phyloP scores from a whole-genome alignment of 2,329 filamentous ascomycete genomes.

The Colletotrichum sp. region DNA sequence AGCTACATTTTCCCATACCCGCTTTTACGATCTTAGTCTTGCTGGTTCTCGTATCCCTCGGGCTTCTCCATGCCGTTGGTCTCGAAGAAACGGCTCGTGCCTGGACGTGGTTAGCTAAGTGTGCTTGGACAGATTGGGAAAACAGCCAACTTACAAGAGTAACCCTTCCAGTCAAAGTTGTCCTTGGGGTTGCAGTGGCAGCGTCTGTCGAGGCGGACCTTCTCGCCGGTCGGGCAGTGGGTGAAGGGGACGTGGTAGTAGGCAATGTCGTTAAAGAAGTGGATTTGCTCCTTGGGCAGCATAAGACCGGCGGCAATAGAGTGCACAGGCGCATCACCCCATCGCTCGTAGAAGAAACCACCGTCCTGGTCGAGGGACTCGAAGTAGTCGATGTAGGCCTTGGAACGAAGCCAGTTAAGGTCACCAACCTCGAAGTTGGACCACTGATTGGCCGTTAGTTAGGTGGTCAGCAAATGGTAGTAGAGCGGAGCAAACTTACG shows the following conservation, averaged over 20 bases:
- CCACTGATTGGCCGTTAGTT: conserved; percentile 66
- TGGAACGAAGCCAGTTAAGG: conserved; percentile 89
- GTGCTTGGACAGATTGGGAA: too few species aligned
- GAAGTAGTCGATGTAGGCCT: conserved; percentile 91
- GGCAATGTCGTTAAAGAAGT: conserved; percentile 99
- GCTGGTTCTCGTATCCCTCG: conserved; percentile 79
- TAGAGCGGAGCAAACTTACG: conserved; percentile 56
- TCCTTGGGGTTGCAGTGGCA: conserved; percentile 95
- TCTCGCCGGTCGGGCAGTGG: conserved; percentile 92
- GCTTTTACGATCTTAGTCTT: conserved; percentile 42
- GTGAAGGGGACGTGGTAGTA: conserved; percentile 99
- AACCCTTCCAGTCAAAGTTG: conserved; percentile 99
- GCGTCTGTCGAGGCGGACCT: conserved; percentile 81
- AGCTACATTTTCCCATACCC: background rate
- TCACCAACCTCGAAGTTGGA: conserved; percentile 98
- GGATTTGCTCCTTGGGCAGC: conserved; percentile 90
- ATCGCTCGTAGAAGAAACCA: conserved; percentile 98
- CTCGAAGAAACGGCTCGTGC: conserved; percentile 86
- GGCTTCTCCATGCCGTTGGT: conserved; percentile 83
- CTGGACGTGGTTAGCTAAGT: conserved; percentile 43
- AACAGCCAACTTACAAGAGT: conserved; percentile 79
- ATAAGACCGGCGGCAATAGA: conserved; percentile 92
- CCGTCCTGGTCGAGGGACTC: conserved; percentile 86
- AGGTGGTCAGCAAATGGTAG: background rate
- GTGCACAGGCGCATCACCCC: conserved; percentile 97